Conservation (phyloP, 192 early-diverging fungal genomes). For the Rhizophagus sp. region DNA sequence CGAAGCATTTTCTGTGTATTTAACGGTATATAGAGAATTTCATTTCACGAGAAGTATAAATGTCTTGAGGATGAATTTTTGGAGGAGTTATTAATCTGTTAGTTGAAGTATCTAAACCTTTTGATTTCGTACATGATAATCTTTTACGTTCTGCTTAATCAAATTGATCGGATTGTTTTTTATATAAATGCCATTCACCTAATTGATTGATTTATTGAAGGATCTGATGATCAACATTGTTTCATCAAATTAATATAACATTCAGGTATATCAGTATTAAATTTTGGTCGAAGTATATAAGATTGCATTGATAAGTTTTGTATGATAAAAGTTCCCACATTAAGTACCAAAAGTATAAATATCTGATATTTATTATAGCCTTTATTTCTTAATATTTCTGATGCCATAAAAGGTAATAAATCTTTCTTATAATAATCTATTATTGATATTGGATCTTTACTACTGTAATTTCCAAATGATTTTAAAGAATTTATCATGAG, state of each 20-base stretch:
- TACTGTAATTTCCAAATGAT: conserved; percentile 12
- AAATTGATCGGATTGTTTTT: conserved; percentile 6
- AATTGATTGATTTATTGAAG: not conserved
- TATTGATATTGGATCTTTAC: conserved; percentile 10
- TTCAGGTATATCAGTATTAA: not conserved
- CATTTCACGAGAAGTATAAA: conserved; percentile 2
- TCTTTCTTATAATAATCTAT: conserved; percentile 16
- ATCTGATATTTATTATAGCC: not conserved
- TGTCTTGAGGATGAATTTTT: conserved; percentile 19
- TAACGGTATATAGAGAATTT: conserved; percentile 15
- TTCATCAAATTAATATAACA: conserved; percentile 19
- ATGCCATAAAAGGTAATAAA: conserved; percentile 13
- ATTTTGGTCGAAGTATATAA: not conserved
- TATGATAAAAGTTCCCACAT: conserved; percentile 26
- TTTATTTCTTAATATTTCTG: conserved; percentile 12
- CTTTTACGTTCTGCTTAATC: not conserved
- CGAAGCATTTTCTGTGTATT: not conserved
- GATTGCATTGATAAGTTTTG: not conserved
- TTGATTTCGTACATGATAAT: not conserved
- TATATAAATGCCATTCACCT: conserved; percentile 17
- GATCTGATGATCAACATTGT: conserved; percentile 3
- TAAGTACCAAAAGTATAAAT: conserved; percentile 26
- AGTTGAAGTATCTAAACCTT: conserved; percentile 3
- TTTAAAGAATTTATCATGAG: conserved; percentile 15
- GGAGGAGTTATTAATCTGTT: conserved; percentile 2